Evolutionary conservation across 805 yeast species (phyloP).

Genomic region (Yamadazyma philogaea): DNA sequence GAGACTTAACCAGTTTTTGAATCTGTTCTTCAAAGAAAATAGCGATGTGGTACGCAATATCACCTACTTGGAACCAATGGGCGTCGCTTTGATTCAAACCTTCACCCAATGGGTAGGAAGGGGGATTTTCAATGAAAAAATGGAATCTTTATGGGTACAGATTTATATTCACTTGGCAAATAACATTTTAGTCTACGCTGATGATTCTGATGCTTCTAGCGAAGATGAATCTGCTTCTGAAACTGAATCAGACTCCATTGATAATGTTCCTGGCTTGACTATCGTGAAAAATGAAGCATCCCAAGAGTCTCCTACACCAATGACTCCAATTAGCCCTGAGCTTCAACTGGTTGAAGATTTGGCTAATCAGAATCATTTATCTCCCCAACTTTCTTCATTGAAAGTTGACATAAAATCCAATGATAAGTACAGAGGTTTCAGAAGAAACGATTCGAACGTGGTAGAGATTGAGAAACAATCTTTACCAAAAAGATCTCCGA

Average conservation of each 20-base stretch:
- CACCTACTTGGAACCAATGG: constrained; percentile 41
- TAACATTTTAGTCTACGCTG: constrained; percentile 27
- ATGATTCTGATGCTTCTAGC: constrained; percentile 15
- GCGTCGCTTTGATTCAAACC: constrained; percentile 36
- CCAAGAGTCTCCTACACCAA: constrained; percentile 11
- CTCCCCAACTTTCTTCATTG: too few relatives aligned
- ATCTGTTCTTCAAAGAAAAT: constrained; percentile 31
- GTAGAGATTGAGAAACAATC: constrained; percentile 20
- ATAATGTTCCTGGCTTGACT: constrained; percentile 28
- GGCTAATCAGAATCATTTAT: too few relatives aligned
- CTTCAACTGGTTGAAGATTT: constrained; percentile 16
- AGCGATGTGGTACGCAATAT: constrained; percentile 22
- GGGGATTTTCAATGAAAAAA: constrained; percentile 25
- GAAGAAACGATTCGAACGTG: constrained; percentile 29
- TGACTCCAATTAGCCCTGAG: constrained; percentile 15
- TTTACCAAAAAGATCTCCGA: constrained; percentile 22
- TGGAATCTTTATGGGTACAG: constrained; percentile 40
- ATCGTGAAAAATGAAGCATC: constrained; percentile 9
- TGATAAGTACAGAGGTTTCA: constrained; percentile 40
- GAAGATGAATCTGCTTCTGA: constrained; percentile 19
- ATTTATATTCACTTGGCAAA: constrained; percentile 41
- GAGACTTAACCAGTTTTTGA: constrained; percentile 32
- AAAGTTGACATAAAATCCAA: constrained; percentile 15
- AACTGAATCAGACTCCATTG: constrained; percentile 23
- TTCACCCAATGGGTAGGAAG: constrained; percentile 34